phyloP scores from a whole-genome alignment of 73 alveolate genomes.

The Tetrahymena malaccensis region DNA sequence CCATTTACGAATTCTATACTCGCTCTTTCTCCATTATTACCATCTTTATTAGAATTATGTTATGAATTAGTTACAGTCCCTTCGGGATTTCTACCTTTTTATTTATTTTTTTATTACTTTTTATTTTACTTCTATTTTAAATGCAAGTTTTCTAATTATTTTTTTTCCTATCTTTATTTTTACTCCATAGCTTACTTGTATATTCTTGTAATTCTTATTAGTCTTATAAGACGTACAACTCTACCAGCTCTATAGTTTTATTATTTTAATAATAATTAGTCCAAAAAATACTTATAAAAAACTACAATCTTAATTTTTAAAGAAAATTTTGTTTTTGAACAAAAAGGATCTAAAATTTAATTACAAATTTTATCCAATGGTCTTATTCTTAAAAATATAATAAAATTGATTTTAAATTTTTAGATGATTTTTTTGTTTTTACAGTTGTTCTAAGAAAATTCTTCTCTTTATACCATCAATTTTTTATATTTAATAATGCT shows the following conservation, averaged over 20 bases:
- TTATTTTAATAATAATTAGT: not conserved
- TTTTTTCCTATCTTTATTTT: not conserved
- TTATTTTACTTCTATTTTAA: not conserved
- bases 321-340: no score
- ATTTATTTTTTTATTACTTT: not conserved
- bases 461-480: no score
- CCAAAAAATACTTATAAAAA: not conserved
- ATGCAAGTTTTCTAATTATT: not conserved
- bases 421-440: no score
- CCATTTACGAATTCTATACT: not conserved
- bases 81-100: not conserved
- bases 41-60: not conserved
- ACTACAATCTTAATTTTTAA: no score
- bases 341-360: no score
- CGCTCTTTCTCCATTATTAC: not conserved
- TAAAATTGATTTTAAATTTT: no score
- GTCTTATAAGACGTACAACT: slow-evolving; percentile 34
- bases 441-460: no score
- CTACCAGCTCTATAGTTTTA: slow-evolving; percentile 18
- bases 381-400: no score
- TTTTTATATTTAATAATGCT: no score
- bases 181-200: not conserved
- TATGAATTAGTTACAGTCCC: no score
- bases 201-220: slow-evolving; percentile 28
- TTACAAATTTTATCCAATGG: no score